phyloP scores from a whole-genome alignment of 176 grass and related monocot genomes.

The Saccharum spontaneum region DNA sequence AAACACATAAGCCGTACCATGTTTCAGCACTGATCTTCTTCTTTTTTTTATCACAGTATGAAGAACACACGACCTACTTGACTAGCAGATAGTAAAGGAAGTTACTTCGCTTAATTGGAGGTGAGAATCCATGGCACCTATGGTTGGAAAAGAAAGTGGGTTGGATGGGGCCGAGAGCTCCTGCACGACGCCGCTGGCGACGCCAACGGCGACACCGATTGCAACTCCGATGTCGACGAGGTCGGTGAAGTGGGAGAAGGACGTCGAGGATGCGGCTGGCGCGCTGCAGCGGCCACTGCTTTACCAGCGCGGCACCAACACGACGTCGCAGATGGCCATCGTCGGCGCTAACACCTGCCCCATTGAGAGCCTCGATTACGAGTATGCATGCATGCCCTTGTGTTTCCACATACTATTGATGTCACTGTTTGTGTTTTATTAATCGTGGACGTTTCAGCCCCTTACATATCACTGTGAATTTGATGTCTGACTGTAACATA shows the following conservation, averaged over 20 bases:
- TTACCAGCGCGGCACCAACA: conserved; percentile 43
- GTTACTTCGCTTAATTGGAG: not conserved
- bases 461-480: not conserved
- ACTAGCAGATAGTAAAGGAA: not conserved
- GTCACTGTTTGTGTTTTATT: not conserved
- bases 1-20: not conserved
- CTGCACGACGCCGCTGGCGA: conserved; percentile 23
- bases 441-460: not conserved
- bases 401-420: not conserved
- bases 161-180: not conserved
- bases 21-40: not conserved
- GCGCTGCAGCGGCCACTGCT: conserved; percentile 45
- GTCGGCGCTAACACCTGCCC: conserved; percentile 69
- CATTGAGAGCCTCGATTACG: conserved; percentile 83
- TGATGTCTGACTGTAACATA: not conserved
- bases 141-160: not conserved
- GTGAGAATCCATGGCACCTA: not conserved
- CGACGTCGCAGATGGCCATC: conserved; percentile 72
- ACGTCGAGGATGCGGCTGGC: conserved; percentile 25
- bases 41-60: not conserved
- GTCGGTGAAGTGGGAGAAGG: conserved; percentile 36
- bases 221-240: conserved; percentile 33
- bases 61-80: not conserved
- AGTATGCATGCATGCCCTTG: conserved; percentile 26
- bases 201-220: not conserved